Evolutionary conservation across 2,329 filamentous ascomycete species (phyloP).

Genomic region (Sclerotinia sclerotiorum): DNA sequence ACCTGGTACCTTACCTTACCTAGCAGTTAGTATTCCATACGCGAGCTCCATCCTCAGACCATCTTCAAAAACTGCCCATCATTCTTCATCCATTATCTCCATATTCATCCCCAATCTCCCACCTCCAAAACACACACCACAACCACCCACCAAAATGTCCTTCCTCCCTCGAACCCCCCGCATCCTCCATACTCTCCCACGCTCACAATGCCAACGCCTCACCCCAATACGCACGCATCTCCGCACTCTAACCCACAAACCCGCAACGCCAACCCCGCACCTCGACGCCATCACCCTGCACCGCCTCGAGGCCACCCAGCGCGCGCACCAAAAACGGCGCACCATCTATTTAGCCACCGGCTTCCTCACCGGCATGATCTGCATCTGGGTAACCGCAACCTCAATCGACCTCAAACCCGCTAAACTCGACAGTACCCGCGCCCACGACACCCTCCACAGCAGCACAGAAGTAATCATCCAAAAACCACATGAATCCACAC

Average conservation of each 20-base stretch:
- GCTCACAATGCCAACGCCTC: slow-evolving; percentile 30
- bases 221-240: background rate
- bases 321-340: slow-evolving; percentile 38
- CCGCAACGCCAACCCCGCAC: slow-evolving; percentile 8
- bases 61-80: background rate
- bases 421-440: slow-evolving; percentile 19
- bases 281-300: slow-evolving; percentile 36
- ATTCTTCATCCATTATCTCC: slow-evolving; percentile 2
- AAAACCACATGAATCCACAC: slow-evolving; percentile 30
- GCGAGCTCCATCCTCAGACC: slow-evolving; percentile 6
- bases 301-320: slow-evolving; percentile 33
- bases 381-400: slow-evolving; percentile 39
- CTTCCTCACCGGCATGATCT: slow-evolving; percentile 37
- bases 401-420: slow-evolving; percentile 33
- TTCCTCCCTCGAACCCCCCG: slow-evolving; percentile 35
- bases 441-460: slow-evolving; percentile 43
- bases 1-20: no score
- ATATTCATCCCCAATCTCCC: no score
- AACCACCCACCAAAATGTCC: background rate
- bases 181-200: slow-evolving; percentile 31
- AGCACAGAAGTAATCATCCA: slow-evolving; percentile 36
- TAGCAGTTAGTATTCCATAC: no score
- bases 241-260: slow-evolving; percentile 24
- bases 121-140: background rate
- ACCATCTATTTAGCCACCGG: slow-evolving; percentile 36